These are phyloP conservation scores for Colletotrichum sp. DNA, from an alignment of 2,329 filamentous ascomycete genomes.

Conservation along the genomic window DNA sequence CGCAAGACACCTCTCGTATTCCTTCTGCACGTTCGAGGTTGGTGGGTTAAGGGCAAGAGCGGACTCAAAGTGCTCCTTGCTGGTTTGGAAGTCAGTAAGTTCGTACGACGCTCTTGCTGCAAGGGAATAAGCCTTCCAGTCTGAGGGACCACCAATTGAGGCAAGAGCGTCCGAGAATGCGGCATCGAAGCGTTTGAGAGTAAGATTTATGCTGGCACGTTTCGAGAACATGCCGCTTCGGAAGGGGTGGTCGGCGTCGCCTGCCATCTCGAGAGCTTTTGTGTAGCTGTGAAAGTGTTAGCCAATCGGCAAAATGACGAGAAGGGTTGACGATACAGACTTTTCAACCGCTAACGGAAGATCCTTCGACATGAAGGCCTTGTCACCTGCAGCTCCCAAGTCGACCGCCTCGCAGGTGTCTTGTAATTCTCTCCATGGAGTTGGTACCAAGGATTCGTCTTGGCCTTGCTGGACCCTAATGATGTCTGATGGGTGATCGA, in stretches of 20 bases:
- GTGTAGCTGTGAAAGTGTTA: constrained; percentile 30
- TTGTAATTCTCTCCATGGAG: background rate
- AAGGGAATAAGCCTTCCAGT: constrained; percentile 38
- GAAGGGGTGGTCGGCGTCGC: constrained; percentile 20
- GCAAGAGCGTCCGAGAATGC: constrained; percentile 36
- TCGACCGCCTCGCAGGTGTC: constrained; percentile 12
- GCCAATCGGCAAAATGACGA: background rate
- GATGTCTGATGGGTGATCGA: constrained; percentile 39
- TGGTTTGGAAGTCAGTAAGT: constrained; percentile 31
- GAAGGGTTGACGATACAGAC: constrained; percentile 19
- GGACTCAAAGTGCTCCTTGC: constrained; percentile 26
- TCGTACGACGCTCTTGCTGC: constrained; percentile 39
- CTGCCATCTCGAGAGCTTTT: constrained; percentile 31
- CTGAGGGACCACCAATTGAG: constrained; percentile 24
- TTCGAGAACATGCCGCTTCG: constrained; percentile 30
- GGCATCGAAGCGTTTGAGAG: constrained; percentile 35
- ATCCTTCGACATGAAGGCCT: constrained; percentile 30
- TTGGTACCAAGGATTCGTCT: constrained; percentile 22
- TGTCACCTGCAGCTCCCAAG: constrained; percentile 23
- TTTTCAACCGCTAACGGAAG: constrained; percentile 35
- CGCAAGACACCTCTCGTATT: constrained; percentile 19
- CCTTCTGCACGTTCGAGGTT: constrained; percentile 21
- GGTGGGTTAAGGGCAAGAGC: constrained; percentile 27
- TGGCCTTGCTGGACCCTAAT: constrained; percentile 30
- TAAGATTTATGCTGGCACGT: constrained; percentile 34